Percentiles rank a stretch among this genome's conserved stretches.
These are phyloP conservation scores for Candida labiduridarum DNA, from an alignment of 1,139 yeast genomes.

Conservation along the genomic window DNA sequence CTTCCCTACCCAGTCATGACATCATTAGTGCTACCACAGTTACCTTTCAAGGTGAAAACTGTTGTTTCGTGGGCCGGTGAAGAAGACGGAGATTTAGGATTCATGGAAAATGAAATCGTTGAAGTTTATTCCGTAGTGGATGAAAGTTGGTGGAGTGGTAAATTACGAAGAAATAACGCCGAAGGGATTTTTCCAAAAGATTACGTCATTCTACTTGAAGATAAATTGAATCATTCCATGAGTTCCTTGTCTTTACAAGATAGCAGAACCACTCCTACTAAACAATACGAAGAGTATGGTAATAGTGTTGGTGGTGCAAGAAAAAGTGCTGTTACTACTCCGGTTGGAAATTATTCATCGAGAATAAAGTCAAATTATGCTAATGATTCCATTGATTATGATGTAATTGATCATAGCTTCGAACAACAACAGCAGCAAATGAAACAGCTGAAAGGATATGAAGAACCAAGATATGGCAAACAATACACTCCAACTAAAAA, in stretches of 20 bases:
- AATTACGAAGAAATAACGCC: constrained; percentile 74
- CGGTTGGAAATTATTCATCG: constrained; percentile 13
- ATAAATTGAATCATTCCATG: constrained; percentile 17
- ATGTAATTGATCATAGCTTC: constrained; percentile 28
- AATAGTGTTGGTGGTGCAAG: constrained; percentile 10
- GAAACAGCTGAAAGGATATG: constrained; percentile 7
- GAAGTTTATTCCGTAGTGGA: constrained; percentile 81
- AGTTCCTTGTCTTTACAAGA: constrained; percentile 19
- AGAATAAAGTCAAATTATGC: constrained; percentile 22
- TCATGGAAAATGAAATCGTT: constrained; percentile 88
- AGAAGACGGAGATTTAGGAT: constrained; percentile 85
- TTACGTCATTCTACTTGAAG: constrained; percentile 66
- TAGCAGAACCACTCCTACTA: constrained; percentile 17
- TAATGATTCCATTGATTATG: constrained; percentile 24
- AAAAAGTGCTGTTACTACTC: constrained; percentile 20
- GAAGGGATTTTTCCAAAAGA: constrained; percentile 88
- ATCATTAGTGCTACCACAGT: constrained; percentile 26
- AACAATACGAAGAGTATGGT: constrained; percentile 13
- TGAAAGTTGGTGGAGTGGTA: constrained; percentile 93
- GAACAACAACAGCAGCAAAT: constrained; percentile 21
- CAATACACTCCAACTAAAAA: constrained; percentile 16
- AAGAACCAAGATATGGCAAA: constrained; percentile 11
- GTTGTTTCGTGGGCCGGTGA: constrained; percentile 91
- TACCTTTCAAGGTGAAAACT: constrained; percentile 77
- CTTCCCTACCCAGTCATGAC: neutral